Conservation (phyloP, 2,329 filamentous ascomycete species). For the Fusarium beomiforme region DNA sequence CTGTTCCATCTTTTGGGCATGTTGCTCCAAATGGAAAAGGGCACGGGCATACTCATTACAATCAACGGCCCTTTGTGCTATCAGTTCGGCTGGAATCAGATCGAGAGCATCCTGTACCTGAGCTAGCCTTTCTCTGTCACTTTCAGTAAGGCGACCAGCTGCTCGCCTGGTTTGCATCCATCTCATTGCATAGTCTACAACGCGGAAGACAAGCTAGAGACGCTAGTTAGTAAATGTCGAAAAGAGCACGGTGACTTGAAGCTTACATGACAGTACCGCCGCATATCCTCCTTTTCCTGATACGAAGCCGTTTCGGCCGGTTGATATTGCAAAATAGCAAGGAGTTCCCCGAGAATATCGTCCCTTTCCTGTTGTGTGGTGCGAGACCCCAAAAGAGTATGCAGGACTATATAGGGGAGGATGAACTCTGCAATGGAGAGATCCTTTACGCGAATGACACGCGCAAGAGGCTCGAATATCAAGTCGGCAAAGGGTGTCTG, state of each 20-base stretch:
- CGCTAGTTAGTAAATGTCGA: constrained; percentile 24
- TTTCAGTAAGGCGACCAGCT: constrained; percentile 41
- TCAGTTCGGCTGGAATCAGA: constrained; percentile 77
- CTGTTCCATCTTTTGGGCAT: constrained; percentile 68
- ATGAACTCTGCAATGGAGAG: constrained; percentile 87
- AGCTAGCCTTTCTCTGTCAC: constrained; percentile 60
- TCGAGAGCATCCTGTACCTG: constrained; percentile 63
- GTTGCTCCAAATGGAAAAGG: constrained; percentile 93
- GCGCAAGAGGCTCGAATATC: constrained; percentile 83
- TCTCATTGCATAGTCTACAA: constrained; percentile 89
- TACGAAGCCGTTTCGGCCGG: constrained; percentile 62
- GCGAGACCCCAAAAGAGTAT: constrained; percentile 78
- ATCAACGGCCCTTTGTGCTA: constrained; percentile 86
- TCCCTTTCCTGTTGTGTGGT: constrained; percentile 68
- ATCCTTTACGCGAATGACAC: constrained; percentile 87
- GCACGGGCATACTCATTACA: constrained; percentile 93
- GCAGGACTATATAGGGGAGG: constrained; percentile 86
- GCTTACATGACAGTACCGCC: constrained; percentile 86
- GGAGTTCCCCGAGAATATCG: constrained; percentile 77
- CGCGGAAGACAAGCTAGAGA: constrained; percentile 81
- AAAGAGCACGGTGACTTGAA: not conserved
- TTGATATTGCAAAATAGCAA: constrained; percentile 75
- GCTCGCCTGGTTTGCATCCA: constrained; percentile 82
- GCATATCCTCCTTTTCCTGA: constrained; percentile 76
- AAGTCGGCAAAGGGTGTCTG: constrained; percentile 78